These are phyloP conservation scores for Hibiscus trionum DNA, from an alignment of 345 rosid species.

Conservation along the genomic window DNA sequence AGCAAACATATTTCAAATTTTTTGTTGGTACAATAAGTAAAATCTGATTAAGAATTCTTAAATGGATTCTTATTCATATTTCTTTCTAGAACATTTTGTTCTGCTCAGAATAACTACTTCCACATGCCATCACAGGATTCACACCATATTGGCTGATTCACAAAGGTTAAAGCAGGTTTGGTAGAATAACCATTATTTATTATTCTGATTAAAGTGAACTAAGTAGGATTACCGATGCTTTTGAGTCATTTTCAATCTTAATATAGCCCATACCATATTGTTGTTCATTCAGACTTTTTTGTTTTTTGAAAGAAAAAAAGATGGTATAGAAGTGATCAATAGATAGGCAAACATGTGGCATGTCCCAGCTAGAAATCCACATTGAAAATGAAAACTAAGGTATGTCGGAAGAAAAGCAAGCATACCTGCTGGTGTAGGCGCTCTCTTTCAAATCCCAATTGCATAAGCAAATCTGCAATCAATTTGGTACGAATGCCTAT, in stretches of 20 bases:
- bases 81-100: not conserved
- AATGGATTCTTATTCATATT: not conserved
- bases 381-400: not conserved
- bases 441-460: slow-evolving; percentile 72
- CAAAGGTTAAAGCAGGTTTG: not conserved
- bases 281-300: not conserved
- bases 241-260: not conserved
- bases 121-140: not conserved
- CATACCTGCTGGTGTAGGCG: slow-evolving; percentile 80
- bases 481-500: slow-evolving; percentile 54
- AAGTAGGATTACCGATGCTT: not conserved
- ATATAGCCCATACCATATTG: not conserved
- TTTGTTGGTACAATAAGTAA: not conserved
- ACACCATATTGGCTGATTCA: not conserved
- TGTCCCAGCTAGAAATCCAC: not conserved
- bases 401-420: not conserved
- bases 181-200: not conserved
- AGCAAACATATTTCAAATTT: not conserved
- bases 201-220: not conserved
- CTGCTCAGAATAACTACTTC: not conserved
- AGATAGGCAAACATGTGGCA: not conserved
- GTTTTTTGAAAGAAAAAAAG: no score
- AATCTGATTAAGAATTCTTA: not conserved
- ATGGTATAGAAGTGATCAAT: not conserved
- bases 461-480: slow-evolving; percentile 72